Evolutionary conservation across 805 yeast species (phyloP).

Genomic region (Yarrowia alimentaria): DNA sequence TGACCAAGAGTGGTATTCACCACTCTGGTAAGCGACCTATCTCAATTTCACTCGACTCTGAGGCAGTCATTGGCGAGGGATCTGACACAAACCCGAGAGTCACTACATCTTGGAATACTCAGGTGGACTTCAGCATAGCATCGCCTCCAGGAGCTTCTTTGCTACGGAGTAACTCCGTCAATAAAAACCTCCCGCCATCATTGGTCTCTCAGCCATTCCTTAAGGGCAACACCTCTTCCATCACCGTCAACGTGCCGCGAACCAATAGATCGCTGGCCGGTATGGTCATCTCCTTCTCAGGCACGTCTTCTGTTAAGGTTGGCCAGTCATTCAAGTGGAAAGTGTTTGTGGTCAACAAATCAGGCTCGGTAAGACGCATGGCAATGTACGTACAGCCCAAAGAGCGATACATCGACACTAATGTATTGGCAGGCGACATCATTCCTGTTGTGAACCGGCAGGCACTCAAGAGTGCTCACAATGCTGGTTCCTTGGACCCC

Average conservation of each 20-base stretch:
- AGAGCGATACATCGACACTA: slow-evolving; percentile 34
- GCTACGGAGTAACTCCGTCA: background rate
- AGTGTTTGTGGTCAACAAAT: slow-evolving; percentile 62
- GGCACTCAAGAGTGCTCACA: slow-evolving; percentile 41
- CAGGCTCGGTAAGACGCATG: slow-evolving; percentile 51
- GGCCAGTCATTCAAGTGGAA: slow-evolving; percentile 65
- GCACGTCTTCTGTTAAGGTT: slow-evolving; percentile 57
- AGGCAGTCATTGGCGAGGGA: slow-evolving; percentile 2
- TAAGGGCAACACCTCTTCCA: slow-evolving; percentile 33
- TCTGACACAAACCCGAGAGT: slow-evolving; percentile 13
- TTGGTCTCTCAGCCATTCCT: slow-evolving; percentile 31
- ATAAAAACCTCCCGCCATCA: slow-evolving; percentile 4
- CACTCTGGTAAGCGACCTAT: slow-evolving; percentile 13
- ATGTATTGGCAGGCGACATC: slow-evolving; percentile 14
- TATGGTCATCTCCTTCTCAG: slow-evolving; percentile 56
- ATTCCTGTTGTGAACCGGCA: slow-evolving; percentile 32
- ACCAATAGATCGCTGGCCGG: slow-evolving; percentile 35
- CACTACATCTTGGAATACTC: slow-evolving; percentile 25
- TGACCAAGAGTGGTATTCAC: slow-evolving; percentile 16
- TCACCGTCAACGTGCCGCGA: slow-evolving; percentile 20
- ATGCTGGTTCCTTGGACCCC: slow-evolving; percentile 44
- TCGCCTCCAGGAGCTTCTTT: slow-evolving; percentile 16
- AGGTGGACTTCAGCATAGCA: slow-evolving; percentile 18
- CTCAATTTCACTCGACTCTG: slow-evolving; percentile 9
- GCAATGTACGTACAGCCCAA: slow-evolving; percentile 48